phyloP scores from a whole-genome alignment of 352 stramenopile species.

The Pythium scleroteichum region DNA sequence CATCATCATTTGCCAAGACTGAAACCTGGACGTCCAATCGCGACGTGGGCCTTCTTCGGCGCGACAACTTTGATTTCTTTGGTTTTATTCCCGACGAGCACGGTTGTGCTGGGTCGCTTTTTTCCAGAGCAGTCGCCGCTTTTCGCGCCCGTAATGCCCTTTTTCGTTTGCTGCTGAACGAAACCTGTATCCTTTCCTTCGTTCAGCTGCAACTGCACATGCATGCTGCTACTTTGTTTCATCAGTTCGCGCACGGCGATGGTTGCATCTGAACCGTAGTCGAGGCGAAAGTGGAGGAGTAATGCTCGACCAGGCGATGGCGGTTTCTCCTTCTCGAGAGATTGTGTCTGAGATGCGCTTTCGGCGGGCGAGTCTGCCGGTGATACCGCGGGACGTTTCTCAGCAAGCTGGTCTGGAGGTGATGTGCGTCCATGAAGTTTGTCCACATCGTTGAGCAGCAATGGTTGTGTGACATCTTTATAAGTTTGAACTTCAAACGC shows the following conservation, averaged over 20 bases:
- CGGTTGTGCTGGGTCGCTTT: constrained; percentile 31
- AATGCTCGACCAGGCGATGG: constrained; percentile 17
- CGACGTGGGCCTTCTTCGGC: constrained; percentile 76
- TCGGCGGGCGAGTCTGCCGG: neutral
- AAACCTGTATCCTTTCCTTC: constrained; percentile 25
- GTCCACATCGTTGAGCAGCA: constrained; percentile 88
- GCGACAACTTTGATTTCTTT: constrained; percentile 51
- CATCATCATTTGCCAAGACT: constrained; percentile 52
- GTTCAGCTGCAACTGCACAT: constrained; percentile 62
- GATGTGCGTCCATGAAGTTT: constrained; percentile 21
- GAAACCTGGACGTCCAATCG: constrained; percentile 78
- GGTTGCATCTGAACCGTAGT: constrained; percentile 86
- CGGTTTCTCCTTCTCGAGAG: constrained; percentile 9
- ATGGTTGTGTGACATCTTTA: constrained; percentile 67
- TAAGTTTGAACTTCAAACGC: constrained; percentile 76
- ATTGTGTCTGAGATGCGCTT: too few relatives aligned
- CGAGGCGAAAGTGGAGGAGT: constrained; percentile 58
- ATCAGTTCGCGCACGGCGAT: constrained; percentile 94
- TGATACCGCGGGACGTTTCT: neutral
- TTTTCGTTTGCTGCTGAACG: neutral
- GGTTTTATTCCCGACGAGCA: constrained; percentile 21
- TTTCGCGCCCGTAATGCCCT: neutral
- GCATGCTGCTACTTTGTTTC: constrained; percentile 87
- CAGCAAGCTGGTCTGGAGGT: neutral
- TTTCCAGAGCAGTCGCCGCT: constrained; percentile 18